A percentile compares a stretch with the other conserved stretches of the same genome.
Evolutionary conservation across 441 rosid species (phyloP).

Genomic region (Omphalea diandra): DNA sequence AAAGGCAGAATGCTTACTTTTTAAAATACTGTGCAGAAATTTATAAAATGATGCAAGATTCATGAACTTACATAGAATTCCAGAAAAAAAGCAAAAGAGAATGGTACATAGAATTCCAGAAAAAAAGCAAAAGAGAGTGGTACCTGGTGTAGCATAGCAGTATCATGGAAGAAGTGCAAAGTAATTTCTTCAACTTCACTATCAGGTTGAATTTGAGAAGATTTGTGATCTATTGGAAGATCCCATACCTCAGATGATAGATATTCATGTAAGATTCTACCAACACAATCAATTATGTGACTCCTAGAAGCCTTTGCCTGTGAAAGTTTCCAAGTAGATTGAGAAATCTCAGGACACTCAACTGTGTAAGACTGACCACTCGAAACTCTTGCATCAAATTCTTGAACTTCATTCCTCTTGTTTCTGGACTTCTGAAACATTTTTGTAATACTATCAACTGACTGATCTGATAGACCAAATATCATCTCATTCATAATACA

Average conservation of each 20-base stretch:
- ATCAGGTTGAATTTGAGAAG: conserved; percentile 34
- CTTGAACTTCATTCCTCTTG: conserved; percentile 30
- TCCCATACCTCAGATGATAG: conserved; percentile 84
- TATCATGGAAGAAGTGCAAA: conserved; percentile 65
- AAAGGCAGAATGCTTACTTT: conserved; percentile 17
- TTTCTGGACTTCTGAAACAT: conserved; percentile 54
- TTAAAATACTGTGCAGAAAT: background rate
- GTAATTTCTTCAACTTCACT: conserved; percentile 47
- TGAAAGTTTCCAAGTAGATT: conserved; percentile 60
- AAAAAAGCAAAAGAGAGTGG: conserved; percentile 23
- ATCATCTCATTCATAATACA: conserved; percentile 92
- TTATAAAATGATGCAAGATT: background rate
- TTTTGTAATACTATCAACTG: conserved; percentile 47
- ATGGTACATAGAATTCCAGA: conserved; percentile 9
- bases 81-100: conserved; percentile 19
- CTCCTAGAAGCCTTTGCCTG: conserved; percentile 41
- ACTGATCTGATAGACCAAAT: conserved; percentile 73
- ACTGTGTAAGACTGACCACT: conserved; percentile 18
- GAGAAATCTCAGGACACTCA: conserved; percentile 20
- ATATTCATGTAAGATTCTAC: conserved; percentile 88
- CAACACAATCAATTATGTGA: conserved; percentile 69
- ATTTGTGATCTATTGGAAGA: conserved; percentile 64
- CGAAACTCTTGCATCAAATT: conserved; percentile 26
- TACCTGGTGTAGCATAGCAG: conserved; percentile 86
- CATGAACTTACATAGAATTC: conserved; percentile 7